Evolutionary conservation across 331 rosid genomes (phyloP), one percentile per base, ranked within the genome.

Genomic region (Rosa hybrid): DNA sequence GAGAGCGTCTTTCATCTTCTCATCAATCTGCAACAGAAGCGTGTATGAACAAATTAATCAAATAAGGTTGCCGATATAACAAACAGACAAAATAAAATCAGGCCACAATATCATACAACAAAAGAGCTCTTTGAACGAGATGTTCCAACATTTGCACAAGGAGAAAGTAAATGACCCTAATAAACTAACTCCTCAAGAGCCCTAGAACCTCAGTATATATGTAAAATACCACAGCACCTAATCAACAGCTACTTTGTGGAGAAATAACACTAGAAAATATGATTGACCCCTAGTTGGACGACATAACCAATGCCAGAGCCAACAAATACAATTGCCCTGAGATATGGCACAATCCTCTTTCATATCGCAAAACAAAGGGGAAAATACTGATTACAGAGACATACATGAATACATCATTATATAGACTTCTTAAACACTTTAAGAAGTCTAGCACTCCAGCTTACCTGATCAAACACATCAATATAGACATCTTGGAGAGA

Each of bases 401-500:
- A 64, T 64, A 59, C 13, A 59, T 59, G n/a, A 16, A 64, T 12
- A 13, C 8, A 64, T 64, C 12, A 64, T 34, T 0, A 13, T 30
- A 63, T 27, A 12, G 9, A 38, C 16, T 17, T 68, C 21, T 7
- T 17, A 27, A 38, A 8, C 48, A 39, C 21, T 39, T 39, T 10
- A 18, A 7, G 49, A 39, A 7, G 49, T 39, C 0, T 4, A 38
- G 57, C 56, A 68, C 42, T 70, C 23, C 64, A 80, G 34, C 34
- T 53, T 75, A 87, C 99, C 96, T 96, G 97, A 87, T 89, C 97
- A 80, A 96, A 96, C 64, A 90, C 97, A 86, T 96, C 99, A 77
- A 93, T 91, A 50, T 96, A 96, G 62, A 96, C 99, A 84, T 96
- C 91, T 70, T 90, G 98, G 68, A 96, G 94, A 86, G 82, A 70